Base-by-base conservation (phyloP, 1,284 basidiomycete genomes). In the Sporisorium reilianum region DNA sequence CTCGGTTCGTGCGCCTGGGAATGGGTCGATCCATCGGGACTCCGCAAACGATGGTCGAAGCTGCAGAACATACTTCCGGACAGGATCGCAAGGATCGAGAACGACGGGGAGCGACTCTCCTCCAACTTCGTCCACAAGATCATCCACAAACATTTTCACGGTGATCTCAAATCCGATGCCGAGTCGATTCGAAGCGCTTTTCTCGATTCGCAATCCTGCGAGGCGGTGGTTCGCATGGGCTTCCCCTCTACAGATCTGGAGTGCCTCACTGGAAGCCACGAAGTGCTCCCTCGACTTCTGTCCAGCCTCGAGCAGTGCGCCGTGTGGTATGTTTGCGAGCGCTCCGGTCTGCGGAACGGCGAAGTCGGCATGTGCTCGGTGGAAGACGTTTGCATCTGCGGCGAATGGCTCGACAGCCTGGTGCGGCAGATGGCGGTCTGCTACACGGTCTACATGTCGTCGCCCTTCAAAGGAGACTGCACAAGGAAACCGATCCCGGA, bases 61-160 rank as follows among this genome's bases (percentile, higher is more conserved):
- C 26, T 64, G 28, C 61, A 63, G 22, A 41, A 12, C 6, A 14
- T 59, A 4, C 26, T 74, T 8, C 32, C 38, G 8, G 58, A 51
- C 14, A 48, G 50, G 20, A 52, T 65, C 12, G 1, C 30, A 30
- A 32, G 16, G 20, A 45, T 74, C 51, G 44, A 53, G 22, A n/a
- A 44, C 23, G 40, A 49, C 1, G 65, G 50, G 32, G 64, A 68
- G 40, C 44, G 61, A 23, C 48, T 76, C 34, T 53, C 53, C 11
- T 26, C 56, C 3, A 45, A 44, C 25, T 44, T 72, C 11, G 30
- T 67, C 38, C 65, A 72, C 52, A 61, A 55, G 55, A 44, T 72
- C 11, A 41, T 67, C 38, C 63, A 69, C 58, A 61, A 57, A 52
- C 28, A 30, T 16, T 49, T 76, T 18, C 22, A 12, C 10, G 23